Evolutionary conservation across 805 yeast genomes (phyloP), one percentile per base, ranked within the genome.

Genomic region (Ogataea thermomethanolica): DNA sequence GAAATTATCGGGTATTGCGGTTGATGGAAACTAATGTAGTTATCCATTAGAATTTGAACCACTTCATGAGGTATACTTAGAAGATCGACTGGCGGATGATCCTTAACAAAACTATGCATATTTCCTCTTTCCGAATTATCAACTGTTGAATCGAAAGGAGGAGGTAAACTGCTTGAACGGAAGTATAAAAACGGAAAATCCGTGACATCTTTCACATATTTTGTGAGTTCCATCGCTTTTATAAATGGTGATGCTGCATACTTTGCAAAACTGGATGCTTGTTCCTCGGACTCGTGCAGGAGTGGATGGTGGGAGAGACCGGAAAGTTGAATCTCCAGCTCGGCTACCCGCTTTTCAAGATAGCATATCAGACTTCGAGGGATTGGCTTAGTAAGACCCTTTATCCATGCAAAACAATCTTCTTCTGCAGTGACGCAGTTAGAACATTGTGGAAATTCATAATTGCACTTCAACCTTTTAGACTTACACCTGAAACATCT

Each of bases 1-100:
- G 50, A 46, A 3, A 46, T 32, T 5, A 46, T 46, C 9, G 50
- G 50, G 22, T 46, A 46, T 25, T 46, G 50, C 9, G 50, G 50
- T 13, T 35, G 44, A 26, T 46, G 44, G 20, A 20, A 37, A 12
- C 38, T 38, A 12, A 41, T 21, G 33, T 46, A 46, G 34, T 46
- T 46, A 1, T 31, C 23, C 42, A 46, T 17, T 14, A 46, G 35
- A 3, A 46, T 41, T 11, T 30, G 23, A 4, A 46, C 50, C 6
- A 46, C 44, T 12, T 45, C 45, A 13, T 12, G 7, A 1, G 50
- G 50, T 14, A 46, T 46, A 26, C 45, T 46, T 32, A 37, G 34
- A 2, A 46, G 27, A 30, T 46, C 50, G 7, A 46, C 50, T 4
- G 48, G 48, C 3, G 50, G 44, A 24, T 46, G 43, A 7, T 44